Base-by-base conservation (phyloP, 805 yeast species). In the Kodamaea laetipori region DNA sequence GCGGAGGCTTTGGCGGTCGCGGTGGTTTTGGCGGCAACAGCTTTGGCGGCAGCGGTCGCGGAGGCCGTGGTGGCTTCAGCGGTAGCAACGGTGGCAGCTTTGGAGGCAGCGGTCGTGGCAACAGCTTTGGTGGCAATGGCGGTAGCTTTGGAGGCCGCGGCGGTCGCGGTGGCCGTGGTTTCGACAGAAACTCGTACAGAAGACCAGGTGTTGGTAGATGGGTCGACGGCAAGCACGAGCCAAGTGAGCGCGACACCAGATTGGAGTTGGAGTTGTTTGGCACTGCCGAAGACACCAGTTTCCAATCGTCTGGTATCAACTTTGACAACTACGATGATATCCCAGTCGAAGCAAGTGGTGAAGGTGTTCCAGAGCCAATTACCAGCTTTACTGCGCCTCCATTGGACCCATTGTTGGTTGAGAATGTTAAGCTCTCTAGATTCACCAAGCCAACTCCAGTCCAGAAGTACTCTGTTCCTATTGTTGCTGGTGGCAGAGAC, bases 321-420 rank as follows among this genome's bases (percentile, higher is more conserved):
- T 94, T 94, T 62, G 99, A 95, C 69, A 90, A 88, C 76, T 94
- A 94, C 70, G 99, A 94, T 66, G 98, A 95, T 47, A 94, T 94
- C 52, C 99, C 99, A 48, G 97, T 94, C 51, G 98, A 94, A 71
- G 99, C 97, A 39, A 72, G 95, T 38, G 99, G 99, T 72, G 85
- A 84, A 30, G 81, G 85, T 48, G 96, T 89, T 44, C 99, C 99
- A 49, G 98, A 90, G 63, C 90, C 97, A 52, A 86, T 94, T 57
- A 71, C 84, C 50, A 73, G 85, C 43, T 94, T 94, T 69, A 86
- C 94, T 46, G 66, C 90, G 50, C 98, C 98, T 52, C 98, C 98
- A 44, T 79, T 95, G 65, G 97, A 90, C 61, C 69, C 73, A 41
- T 78, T 92, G 56, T 76, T 94, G 58, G 82, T 95, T 52, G 89